Evolutionary conservation across 495 filamentous ascomycete species (phyloP).

Genomic region (Pyrenula aspistea): DNA sequence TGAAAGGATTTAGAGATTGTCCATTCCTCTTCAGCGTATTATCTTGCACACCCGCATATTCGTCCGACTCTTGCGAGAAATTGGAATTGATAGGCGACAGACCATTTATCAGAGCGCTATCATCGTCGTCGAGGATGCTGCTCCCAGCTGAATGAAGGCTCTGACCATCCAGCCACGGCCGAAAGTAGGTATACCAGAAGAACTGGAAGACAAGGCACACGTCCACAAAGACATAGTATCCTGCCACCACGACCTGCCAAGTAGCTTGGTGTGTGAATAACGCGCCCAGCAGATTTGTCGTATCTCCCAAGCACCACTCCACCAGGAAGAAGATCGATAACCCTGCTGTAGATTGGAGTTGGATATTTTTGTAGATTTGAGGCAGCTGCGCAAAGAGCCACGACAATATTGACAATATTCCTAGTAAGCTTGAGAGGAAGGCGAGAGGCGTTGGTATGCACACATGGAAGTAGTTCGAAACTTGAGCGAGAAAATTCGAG

Average conservation of each 20-base stretch:
- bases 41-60: slow-evolving; percentile 14
- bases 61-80: not conserved
- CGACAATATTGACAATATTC: slow-evolving; percentile 51
- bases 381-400: slow-evolving; percentile 73
- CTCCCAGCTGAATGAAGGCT: not conserved
- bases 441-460: slow-evolving; percentile 58
- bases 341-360: slow-evolving; percentile 52
- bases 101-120: not conserved
- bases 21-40: slow-evolving; percentile 1
- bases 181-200: slow-evolving; percentile 52
- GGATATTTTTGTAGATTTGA: slow-evolving; percentile 62
- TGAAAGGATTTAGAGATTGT: not conserved
- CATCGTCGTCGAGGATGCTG: not conserved
- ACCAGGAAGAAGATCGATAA: slow-evolving; percentile 56
- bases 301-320: slow-evolving; percentile 59
- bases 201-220: slow-evolving; percentile 50
- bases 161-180: slow-evolving; percentile 20
- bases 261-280: slow-evolving; percentile 53
- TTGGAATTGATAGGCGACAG: not conserved
- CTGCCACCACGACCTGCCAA: slow-evolving; percentile 59
- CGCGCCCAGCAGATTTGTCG: slow-evolving; percentile 55
- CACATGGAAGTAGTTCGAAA: slow-evolving; percentile 51
- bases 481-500: slow-evolving; percentile 39
- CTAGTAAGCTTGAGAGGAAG: slow-evolving; percentile 52
- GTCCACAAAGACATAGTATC: slow-evolving; percentile 61